Evolutionary conservation across 1,139 yeast species (phyloP).

Genomic region (Yamadazyma jaroonii): DNA sequence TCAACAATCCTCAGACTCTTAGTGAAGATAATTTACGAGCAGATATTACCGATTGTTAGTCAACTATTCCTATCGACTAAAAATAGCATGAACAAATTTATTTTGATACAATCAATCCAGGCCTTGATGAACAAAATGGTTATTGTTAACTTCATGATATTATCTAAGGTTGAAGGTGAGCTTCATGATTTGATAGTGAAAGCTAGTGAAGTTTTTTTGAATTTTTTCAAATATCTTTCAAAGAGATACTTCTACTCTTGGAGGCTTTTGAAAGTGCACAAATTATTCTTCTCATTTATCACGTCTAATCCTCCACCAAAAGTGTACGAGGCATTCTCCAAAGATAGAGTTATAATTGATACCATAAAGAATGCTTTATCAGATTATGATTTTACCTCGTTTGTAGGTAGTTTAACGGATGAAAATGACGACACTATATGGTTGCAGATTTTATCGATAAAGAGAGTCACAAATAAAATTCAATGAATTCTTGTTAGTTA

Average conservation of each 20-base stretch:
- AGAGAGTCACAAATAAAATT: conserved; percentile 1
- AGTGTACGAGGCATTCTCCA: neutral
- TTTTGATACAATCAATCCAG: conserved; percentile 9
- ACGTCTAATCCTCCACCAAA: neutral
- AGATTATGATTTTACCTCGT: conserved; percentile 5
- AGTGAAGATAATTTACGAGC: conserved; percentile 4
- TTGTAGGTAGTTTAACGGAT: neutral
- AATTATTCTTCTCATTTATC: conserved; percentile 15
- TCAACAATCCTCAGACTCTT: neutral
- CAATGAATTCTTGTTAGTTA: neutral
- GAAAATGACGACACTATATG: conserved; percentile 4
- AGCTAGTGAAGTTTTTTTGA: conserved; percentile 3
- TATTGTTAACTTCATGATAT: conserved; percentile 18
- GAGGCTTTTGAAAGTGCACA: conserved; percentile 34
- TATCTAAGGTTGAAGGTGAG: conserved; percentile 12
- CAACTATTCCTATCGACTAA: conserved; percentile 1
- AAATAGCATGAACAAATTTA: conserved; percentile 29
- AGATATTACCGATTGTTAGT: conserved; percentile 5
- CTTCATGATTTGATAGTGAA: conserved; percentile 1
- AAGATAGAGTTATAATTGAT: neutral
- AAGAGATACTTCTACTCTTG: conserved; percentile 39
- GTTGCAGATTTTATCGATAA: conserved; percentile 5
- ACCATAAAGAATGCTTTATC: conserved; percentile 1
- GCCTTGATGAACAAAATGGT: conserved; percentile 25
- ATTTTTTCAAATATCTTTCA: conserved; percentile 22